Conservation (phyloP, 108 stramenopile species). For the Parietichytrium sp. region DNA sequence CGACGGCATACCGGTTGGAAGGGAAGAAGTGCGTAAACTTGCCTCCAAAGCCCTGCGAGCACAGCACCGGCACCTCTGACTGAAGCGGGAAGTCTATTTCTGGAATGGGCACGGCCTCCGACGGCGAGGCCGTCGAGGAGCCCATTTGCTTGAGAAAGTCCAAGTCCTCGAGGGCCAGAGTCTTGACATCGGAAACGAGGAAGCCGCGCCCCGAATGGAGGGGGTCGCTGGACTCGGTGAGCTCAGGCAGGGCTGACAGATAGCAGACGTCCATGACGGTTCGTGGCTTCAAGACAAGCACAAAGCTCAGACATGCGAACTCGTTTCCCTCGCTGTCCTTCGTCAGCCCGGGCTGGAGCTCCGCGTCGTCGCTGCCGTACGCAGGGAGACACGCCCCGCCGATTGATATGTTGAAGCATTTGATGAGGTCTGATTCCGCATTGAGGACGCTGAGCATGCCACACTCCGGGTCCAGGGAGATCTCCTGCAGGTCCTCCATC, state of each 20-base stretch:
- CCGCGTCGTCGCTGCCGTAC: background rate
- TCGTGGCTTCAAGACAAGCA: conserved; percentile 12
- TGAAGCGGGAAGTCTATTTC: conserved; percentile 44
- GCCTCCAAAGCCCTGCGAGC: conserved; percentile 77
- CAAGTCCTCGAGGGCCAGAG: too few species aligned
- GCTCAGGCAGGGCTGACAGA: background rate
- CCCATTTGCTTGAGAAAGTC: too few species aligned
- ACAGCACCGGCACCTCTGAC: conserved; percentile 44
- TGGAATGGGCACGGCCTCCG: background rate
- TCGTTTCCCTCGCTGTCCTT: background rate
- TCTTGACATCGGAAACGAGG: too few species aligned
- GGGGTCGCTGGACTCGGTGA: too few species aligned
- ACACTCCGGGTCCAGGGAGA: background rate
- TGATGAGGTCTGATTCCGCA: background rate
- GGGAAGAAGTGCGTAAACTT: conserved; percentile 79
- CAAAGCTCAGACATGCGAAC: background rate
- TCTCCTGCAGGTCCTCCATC: background rate
- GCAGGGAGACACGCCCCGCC: background rate
- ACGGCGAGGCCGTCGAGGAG: too few species aligned
- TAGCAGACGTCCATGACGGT: conserved; percentile 30
- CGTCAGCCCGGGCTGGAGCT: background rate
- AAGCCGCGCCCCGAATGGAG: too few species aligned
- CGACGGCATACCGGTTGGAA: conserved; percentile 77
- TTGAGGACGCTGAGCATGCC: background rate
- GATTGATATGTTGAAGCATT: background rate